These are phyloP conservation scores for Coemansia sp. DNA, from an alignment of 192 early-diverging fungal species.

Conservation along the genomic window DNA sequence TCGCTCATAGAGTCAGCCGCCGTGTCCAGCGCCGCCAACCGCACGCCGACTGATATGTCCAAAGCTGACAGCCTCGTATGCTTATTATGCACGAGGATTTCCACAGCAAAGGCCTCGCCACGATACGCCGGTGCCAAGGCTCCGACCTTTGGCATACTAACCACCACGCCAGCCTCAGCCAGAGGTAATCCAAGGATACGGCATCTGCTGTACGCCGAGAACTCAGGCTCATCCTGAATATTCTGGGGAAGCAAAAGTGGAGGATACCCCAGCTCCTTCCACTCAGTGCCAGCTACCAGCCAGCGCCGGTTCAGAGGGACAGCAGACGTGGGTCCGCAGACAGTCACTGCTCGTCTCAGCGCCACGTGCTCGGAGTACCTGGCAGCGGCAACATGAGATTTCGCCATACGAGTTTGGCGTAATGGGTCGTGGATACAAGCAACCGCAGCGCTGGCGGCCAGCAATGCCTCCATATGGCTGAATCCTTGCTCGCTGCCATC, in stretches of 20 bases:
- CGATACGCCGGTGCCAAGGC: slow-evolving; percentile 31
- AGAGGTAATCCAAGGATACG: slow-evolving; percentile 25
- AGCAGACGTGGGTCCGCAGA: slow-evolving; percentile 24
- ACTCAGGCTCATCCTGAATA: slow-evolving; percentile 16
- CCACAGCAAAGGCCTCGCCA: slow-evolving; percentile 45
- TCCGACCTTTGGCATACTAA: slow-evolving; percentile 21
- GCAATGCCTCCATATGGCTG: slow-evolving; percentile 31
- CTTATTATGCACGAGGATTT: slow-evolving; percentile 23
- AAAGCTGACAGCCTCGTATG: slow-evolving; percentile 12
- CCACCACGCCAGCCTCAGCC: slow-evolving; percentile 8
- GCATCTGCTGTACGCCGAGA: slow-evolving; percentile 49
- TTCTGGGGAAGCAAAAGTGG: slow-evolving; percentile 18
- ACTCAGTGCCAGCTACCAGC: slow-evolving; percentile 14
- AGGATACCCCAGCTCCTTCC: slow-evolving; percentile 24
- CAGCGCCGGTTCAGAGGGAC: slow-evolving; percentile 25
- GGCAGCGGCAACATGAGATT: not conserved
- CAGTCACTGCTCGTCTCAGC: slow-evolving; percentile 18
- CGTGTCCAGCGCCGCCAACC: slow-evolving; percentile 5
- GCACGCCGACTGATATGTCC: slow-evolving; percentile 12
- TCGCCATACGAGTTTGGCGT: slow-evolving; percentile 2
- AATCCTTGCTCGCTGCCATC: slow-evolving; percentile 13
- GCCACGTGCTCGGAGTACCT: not conserved
- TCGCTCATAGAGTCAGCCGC: slow-evolving; percentile 9
- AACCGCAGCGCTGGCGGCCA: slow-evolving; percentile 33
- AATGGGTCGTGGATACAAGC: slow-evolving; percentile 16